Percentiles rank a stretch among this genome's conserved stretches.
These are phyloP conservation scores for Chrysanthemum lavandulifolium DNA, from an alignment of 129 eudicot species.

Conservation along the genomic window DNA sequence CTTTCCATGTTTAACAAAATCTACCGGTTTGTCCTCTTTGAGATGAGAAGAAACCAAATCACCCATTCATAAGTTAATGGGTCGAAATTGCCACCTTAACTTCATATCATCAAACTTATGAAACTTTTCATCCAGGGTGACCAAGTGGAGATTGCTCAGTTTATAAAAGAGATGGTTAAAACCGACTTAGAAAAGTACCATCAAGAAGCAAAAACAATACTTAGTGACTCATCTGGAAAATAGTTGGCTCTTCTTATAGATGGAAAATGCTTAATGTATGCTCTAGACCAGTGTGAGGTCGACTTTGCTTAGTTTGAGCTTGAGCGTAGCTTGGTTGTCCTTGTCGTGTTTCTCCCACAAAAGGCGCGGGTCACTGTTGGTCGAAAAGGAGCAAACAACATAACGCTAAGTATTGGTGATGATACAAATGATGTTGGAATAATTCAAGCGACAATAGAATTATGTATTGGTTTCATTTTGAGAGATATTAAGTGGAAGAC, in stretches of 20 bases:
- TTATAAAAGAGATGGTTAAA: conserved; percentile 61
- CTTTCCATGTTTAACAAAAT: neutral
- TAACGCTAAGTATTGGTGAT: conserved; percentile 94
- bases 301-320: conserved; percentile 73
- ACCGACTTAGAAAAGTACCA: conserved; percentile 56
- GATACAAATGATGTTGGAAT: conserved; percentile 98
- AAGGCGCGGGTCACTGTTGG: conserved; percentile 95
- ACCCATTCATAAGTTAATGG: neutral
- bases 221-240: conserved; percentile 45
- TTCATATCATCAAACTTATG: conserved; percentile 21
- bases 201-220: conserved; percentile 65
- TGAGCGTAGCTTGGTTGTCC: conserved; percentile 85
- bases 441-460: too few species aligned
- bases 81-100: neutral
- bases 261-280: conserved; percentile 97
- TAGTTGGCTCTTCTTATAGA: conserved; percentile 81
- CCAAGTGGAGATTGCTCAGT: conserved; percentile 90
- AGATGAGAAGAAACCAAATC: neutral
- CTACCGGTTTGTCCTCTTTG: neutral
- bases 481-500: too few species aligned
- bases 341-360: conserved; percentile 96
- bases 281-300: conserved; percentile 86
- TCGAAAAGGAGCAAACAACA: conserved; percentile 83
- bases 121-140: too few species aligned
- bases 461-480: too few species aligned